Conservation (phyloP, 805 yeast genomes). For the Yarrowia sp. region DNA sequence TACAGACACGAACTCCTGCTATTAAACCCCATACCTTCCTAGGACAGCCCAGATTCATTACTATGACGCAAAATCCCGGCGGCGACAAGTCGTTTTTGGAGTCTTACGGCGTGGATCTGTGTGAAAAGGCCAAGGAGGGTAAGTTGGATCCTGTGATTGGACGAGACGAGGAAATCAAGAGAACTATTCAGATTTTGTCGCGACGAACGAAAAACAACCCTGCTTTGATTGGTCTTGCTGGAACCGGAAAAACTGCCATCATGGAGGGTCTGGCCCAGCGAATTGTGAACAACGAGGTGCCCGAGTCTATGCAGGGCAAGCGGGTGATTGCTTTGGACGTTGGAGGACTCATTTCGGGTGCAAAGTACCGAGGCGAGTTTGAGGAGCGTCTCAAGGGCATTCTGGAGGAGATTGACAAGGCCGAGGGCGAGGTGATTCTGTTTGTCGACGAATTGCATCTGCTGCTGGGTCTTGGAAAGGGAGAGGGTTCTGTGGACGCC, state of each 20-base stretch:
- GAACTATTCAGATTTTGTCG: constrained; percentile 89
- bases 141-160: constrained; percentile 96
- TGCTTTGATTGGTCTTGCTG: constrained; percentile 91
- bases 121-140: constrained; percentile 82
- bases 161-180: constrained; percentile 87
- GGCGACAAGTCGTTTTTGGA: constrained; percentile 44
- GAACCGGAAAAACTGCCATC: constrained; percentile 96
- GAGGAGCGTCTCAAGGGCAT: constrained; percentile 84
- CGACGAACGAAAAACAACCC: constrained; percentile 95
- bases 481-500: constrained; percentile 95
- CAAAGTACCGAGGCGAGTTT: constrained; percentile 93
- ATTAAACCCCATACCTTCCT: no score
- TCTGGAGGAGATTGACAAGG: constrained; percentile 76
- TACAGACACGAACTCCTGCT: no score
- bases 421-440: constrained; percentile 69
- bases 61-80: constrained; percentile 5
- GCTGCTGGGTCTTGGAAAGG: constrained; percentile 84
- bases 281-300: constrained; percentile 87
- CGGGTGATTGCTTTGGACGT: constrained; percentile 78
- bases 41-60: neutral
- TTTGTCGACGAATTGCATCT: constrained; percentile 91
- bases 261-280: constrained; percentile 97
- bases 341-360: constrained; percentile 88
- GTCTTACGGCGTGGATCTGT: constrained; percentile 79
- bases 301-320: constrained; percentile 87